phyloP scores from a whole-genome alignment of 371 early-diverging fungal genomes.

The Cokeromyces recurvatus region DNA sequence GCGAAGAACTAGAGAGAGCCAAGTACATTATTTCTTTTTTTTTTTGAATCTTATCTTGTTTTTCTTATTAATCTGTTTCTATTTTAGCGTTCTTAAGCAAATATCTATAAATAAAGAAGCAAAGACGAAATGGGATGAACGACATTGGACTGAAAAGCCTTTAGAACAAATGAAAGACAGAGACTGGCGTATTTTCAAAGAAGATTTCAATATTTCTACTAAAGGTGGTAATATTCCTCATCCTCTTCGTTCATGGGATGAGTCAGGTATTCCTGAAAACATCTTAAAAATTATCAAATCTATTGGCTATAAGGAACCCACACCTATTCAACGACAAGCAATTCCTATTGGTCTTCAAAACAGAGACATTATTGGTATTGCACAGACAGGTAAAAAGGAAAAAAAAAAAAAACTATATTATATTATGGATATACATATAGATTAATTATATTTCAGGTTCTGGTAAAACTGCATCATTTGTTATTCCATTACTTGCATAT shows the following conservation, averaged over 20 bases:
- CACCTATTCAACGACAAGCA: slow-evolving; percentile 98
- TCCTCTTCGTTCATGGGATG: slow-evolving; percentile 91
- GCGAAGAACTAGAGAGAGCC: slow-evolving; percentile 65
- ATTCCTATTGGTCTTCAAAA: slow-evolving; percentile 92
- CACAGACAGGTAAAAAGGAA: too few relatives aligned
- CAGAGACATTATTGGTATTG: slow-evolving; percentile 96
- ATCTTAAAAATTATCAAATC: slow-evolving; percentile 69
- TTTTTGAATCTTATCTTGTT: too few relatives aligned
- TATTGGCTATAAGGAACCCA: slow-evolving; percentile 91
- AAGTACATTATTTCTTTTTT: slow-evolving; percentile 22
- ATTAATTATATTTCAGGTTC: too few relatives aligned
- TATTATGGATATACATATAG: too few relatives aligned
- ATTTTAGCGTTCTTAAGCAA: slow-evolving; percentile 63
- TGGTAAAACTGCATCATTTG: slow-evolving; percentile 97
- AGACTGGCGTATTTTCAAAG: slow-evolving; percentile 98
- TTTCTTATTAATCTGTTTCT: too few relatives aligned
- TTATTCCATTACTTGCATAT: slow-evolving; percentile 93
- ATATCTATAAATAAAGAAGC: slow-evolving; percentile 63
- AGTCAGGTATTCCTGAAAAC: slow-evolving; percentile 66
- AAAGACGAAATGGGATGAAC: slow-evolving; percentile 74
- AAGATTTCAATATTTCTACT: slow-evolving; percentile 93
- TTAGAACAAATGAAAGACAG: slow-evolving; percentile 90
- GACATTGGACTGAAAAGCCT: slow-evolving; percentile 95
- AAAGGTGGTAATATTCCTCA: slow-evolving; percentile 90
- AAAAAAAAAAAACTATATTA: too few relatives aligned